Percentiles rank a stretch among this genome's conserved stretches.
Evolutionary conservation across 2,329 filamentous ascomycete species (phyloP).

Genomic region (Fusarium sulawesiense): DNA sequence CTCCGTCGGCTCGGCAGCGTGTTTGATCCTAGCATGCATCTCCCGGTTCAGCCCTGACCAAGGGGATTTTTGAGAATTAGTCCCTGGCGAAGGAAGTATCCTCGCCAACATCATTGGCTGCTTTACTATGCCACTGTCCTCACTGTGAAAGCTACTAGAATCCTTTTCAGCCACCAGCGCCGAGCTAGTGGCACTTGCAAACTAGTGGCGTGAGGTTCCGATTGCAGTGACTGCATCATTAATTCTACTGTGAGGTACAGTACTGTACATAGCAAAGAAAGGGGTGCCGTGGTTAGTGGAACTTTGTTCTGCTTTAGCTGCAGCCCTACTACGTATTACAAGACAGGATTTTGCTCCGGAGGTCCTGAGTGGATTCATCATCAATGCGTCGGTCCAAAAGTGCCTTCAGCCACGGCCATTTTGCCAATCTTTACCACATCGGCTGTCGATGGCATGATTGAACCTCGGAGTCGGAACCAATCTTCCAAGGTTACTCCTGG

Average conservation of each 20-base stretch:
- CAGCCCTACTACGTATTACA: not conserved
- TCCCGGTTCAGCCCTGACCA: not conserved
- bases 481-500: slow-evolving; percentile 6
- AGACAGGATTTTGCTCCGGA: not conserved
- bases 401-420: not conserved
- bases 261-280: not conserved
- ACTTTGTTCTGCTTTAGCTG: not conserved
- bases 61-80: not conserved
- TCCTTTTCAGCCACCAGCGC: not conserved
- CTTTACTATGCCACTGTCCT: not conserved
- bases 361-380: slow-evolving; percentile 2
- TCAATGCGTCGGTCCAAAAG: slow-evolving; percentile 11
- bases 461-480: not conserved
- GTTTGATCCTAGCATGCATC: slow-evolving; percentile 13
- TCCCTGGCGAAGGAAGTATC: not conserved
- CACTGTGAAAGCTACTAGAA: not conserved
- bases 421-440: slow-evolving; percentile 32
- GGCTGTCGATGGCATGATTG: slow-evolving; percentile 25
- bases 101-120: not conserved
- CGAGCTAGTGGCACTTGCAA: not conserved
- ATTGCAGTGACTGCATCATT: not conserved
- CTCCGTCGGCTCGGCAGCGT: not conserved
- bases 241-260: no score
- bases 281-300: slow-evolving; percentile 7
- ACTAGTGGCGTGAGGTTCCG: no score